Evolutionary conservation across 2,329 filamentous ascomycete genomes (phyloP).

Genomic region (Cordyceps militaris): DNA sequence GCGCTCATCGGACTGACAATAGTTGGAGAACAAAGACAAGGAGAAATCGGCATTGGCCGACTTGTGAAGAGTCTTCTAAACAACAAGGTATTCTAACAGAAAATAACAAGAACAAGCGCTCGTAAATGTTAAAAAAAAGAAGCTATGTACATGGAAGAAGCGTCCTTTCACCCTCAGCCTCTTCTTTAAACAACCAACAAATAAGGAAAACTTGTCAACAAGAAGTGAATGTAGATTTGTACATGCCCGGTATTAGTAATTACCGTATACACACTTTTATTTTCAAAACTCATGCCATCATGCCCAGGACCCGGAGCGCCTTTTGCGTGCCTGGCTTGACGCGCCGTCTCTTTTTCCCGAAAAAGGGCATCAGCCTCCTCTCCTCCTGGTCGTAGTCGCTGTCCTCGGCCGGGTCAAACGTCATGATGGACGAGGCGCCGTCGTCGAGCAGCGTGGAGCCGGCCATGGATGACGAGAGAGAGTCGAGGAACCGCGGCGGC

Average conservation of each 20-base stretch:
- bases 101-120: not conserved
- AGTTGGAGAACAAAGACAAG: not conserved
- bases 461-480: not conserved
- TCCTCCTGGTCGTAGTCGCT: conserved; percentile 41
- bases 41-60: not conserved
- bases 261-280: not conserved
- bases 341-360: conserved; percentile 28
- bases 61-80: not conserved
- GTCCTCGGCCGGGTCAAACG: conserved; percentile 32
- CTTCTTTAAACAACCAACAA: not conserved
- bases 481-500: conserved; percentile 1
- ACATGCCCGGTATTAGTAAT: not conserved
- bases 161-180: not conserved
- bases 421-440: conserved; percentile 19
- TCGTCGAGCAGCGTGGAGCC: not conserved
- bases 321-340: conserved; percentile 41
- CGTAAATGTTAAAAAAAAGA: not conserved
- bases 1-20: too few relatives aligned
- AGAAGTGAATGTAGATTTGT: not conserved
- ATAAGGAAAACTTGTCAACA: not conserved
- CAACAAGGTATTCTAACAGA: not conserved
- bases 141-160: not conserved
- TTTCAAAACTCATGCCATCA: conserved; percentile 26
- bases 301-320: conserved; percentile 47
- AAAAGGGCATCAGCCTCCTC: conserved; percentile 46